These are phyloP conservation scores for Podospora bellae-mahoneyi DNA, from an alignment of 495 filamentous ascomycete species.

Conservation along the genomic window DNA sequence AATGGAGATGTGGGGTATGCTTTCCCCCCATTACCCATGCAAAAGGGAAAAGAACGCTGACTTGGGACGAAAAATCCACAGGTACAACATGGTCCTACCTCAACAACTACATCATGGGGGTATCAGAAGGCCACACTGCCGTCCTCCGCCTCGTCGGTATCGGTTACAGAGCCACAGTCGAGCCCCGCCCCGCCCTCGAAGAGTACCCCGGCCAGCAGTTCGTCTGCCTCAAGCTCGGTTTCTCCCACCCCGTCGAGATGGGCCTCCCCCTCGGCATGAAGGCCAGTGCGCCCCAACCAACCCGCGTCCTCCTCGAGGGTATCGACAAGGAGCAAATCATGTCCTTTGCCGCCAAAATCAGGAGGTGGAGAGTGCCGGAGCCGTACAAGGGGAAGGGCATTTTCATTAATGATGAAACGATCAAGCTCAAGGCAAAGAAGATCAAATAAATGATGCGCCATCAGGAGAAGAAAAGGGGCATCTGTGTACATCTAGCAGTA, in stretches of 20 bases:
- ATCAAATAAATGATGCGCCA: slow-evolving; percentile 69
- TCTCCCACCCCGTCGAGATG: slow-evolving; percentile 90
- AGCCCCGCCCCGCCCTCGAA: slow-evolving; percentile 67
- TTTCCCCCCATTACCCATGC: background rate
- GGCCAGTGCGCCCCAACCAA: slow-evolving; percentile 89
- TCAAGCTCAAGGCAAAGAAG: slow-evolving; percentile 98
- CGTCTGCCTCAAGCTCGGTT: slow-evolving; percentile 90
- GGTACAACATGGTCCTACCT: slow-evolving; percentile 87
- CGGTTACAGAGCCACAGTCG: slow-evolving; percentile 86
- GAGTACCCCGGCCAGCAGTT: slow-evolving; percentile 80
- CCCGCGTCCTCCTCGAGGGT: slow-evolving; percentile 85
- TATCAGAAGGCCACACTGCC: slow-evolving; percentile 92
- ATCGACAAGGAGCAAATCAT: slow-evolving; percentile 79
- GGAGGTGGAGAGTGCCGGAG: slow-evolving; percentile 85
- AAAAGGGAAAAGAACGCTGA: slow-evolving; percentile 20
- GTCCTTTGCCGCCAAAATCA: slow-evolving; percentile 83
- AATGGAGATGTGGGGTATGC: slow-evolving; percentile 96
- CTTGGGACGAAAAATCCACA: slow-evolving; percentile 31
- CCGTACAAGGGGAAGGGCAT: slow-evolving; percentile 99
- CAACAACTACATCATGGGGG: slow-evolving; percentile 83
- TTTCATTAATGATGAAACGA: slow-evolving; percentile 94
- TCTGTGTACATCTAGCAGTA: slow-evolving; percentile 20
- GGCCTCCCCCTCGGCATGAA: slow-evolving; percentile 76
- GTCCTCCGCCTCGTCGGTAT: slow-evolving; percentile 94
- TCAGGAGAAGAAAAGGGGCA: background rate